Evolutionary conservation across 306 rosid species (phyloP).

Genomic region (Argentina anserina): DNA sequence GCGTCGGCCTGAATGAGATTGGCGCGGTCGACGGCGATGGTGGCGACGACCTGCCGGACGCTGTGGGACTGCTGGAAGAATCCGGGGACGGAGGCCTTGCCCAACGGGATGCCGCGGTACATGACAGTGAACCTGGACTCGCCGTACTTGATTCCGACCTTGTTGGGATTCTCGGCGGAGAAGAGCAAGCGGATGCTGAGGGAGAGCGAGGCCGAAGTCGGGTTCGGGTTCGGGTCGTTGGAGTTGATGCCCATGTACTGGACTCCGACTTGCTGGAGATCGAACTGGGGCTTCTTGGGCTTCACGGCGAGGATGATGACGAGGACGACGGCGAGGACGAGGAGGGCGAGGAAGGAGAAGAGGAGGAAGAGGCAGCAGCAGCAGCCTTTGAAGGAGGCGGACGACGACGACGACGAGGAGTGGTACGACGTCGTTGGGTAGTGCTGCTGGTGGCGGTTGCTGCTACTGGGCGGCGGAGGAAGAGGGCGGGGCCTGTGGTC

Average conservation of each 20-base stretch:
- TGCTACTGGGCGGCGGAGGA: neutral
- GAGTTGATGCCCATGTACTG: slow-evolving; percentile 79
- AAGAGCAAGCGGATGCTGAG: slow-evolving; percentile 65
- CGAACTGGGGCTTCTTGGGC: slow-evolving; percentile 93
- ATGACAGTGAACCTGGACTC: slow-evolving; percentile 87
- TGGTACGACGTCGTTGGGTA: slow-evolving; percentile 42
- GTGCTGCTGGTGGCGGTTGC: slow-evolving; percentile 6
- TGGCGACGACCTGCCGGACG: slow-evolving; percentile 57
- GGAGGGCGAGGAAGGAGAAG: slow-evolving; percentile 76
- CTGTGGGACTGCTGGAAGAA: slow-evolving; percentile 83
- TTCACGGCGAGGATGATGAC: slow-evolving; percentile 74
- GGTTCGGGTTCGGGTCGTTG: slow-evolving; percentile 28
- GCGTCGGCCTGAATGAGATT: slow-evolving; percentile 86
- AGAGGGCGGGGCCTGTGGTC: neutral
- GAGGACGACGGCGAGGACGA: slow-evolving; percentile 62
- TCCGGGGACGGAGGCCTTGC: slow-evolving; percentile 76
- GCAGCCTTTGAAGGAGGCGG: slow-evolving; percentile 82
- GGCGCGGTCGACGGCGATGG: slow-evolving; percentile 70
- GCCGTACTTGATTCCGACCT: slow-evolving; percentile 92
- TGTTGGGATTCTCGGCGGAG: slow-evolving; percentile 81
- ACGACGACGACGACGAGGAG: slow-evolving; percentile 45
- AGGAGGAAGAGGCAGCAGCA: slow-evolving; percentile 93
- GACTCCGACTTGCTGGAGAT: slow-evolving; percentile 82
- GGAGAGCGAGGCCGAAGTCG: slow-evolving; percentile 60
- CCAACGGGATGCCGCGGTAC: slow-evolving; percentile 90